Percentiles rank a stretch among this genome's conserved stretches.
phyloP scores from a whole-genome alignment of 2,329 filamentous ascomycete genomes.

The Graphium sp. region DNA sequence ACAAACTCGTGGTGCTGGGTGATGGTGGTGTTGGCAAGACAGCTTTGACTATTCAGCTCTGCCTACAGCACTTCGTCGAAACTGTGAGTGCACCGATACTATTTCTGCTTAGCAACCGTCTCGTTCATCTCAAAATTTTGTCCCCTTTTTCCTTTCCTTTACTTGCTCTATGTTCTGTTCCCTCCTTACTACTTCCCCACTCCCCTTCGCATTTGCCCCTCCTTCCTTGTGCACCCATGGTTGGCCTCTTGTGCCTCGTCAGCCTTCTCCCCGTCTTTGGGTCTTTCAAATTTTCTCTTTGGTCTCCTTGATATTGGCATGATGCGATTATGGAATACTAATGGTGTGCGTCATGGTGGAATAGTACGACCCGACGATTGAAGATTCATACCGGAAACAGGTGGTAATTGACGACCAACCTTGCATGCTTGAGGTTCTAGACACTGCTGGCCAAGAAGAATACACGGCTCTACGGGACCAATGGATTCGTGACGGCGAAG shows the following conservation, averaged over 20 bases:
- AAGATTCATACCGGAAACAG: slow-evolving; percentile 77
- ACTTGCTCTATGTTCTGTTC: too few species aligned
- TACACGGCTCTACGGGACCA: slow-evolving; percentile 94
- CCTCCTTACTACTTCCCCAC: slow-evolving; percentile 1
- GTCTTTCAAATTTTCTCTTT: not conserved
- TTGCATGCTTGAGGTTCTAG: slow-evolving; percentile 93
- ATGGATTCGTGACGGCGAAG: slow-evolving; percentile 96
- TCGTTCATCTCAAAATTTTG: too few species aligned
- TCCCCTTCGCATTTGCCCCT: slow-evolving; percentile 4
- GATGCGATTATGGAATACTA: too few species aligned
- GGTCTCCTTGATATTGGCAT: too few species aligned
- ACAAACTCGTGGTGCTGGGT: slow-evolving; percentile 89
- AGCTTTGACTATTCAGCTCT: slow-evolving; percentile 88
- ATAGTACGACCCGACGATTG: slow-evolving; percentile 78
- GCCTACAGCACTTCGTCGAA: slow-evolving; percentile 95
- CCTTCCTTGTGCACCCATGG: too few species aligned
- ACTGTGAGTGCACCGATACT: slow-evolving; percentile 40
- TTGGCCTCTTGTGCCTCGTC: too few species aligned
- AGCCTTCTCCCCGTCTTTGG: too few species aligned
- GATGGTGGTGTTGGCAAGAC: slow-evolving; percentile 93
- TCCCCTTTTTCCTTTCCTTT: too few species aligned
- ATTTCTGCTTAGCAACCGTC: too few species aligned
- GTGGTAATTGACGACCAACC: slow-evolving; percentile 88
- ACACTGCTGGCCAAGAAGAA: slow-evolving; percentile 96
- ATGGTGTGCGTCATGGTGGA: too few species aligned